Evolutionary conservation across 441 rosid species (phyloP).

Genomic region (Adansonia madagascariensis): DNA sequence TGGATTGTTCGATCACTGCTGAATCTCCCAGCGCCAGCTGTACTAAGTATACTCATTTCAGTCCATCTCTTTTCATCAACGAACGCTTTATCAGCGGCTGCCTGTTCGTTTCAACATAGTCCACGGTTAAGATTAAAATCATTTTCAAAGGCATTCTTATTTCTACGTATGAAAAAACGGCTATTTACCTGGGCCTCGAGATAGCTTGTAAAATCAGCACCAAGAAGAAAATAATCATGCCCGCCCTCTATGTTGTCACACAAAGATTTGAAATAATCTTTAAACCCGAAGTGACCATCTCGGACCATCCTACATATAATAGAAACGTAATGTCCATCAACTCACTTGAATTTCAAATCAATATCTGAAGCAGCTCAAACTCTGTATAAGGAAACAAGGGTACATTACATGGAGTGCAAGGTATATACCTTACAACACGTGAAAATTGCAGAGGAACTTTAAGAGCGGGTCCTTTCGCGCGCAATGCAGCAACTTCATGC

Average conservation of each 20-base stretch:
- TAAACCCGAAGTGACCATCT: slow-evolving; percentile 52
- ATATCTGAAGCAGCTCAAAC: neutral
- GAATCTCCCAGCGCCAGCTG: slow-evolving; percentile 56
- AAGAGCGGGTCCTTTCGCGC: slow-evolving; percentile 37
- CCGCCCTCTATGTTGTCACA: slow-evolving; percentile 50
- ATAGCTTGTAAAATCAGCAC: slow-evolving; percentile 52
- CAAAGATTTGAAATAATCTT: slow-evolving; percentile 48
- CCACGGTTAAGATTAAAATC: neutral
- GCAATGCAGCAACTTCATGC: slow-evolving; percentile 45
- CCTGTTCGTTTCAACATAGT: slow-evolving; percentile 29
- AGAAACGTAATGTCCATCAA: neutral
- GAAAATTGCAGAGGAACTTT: slow-evolving; percentile 57
- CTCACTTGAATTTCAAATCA: neutral
- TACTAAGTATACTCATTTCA: slow-evolving; percentile 52
- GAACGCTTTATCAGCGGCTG: slow-evolving; percentile 56
- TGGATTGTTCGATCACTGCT: slow-evolving; percentile 56
- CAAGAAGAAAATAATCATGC: slow-evolving; percentile 49
- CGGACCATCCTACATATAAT: slow-evolving; percentile 44
- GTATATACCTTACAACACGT: slow-evolving; percentile 52
- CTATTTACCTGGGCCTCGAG: slow-evolving; percentile 55
- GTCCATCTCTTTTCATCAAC: slow-evolving; percentile 56
- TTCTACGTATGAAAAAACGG: neutral
- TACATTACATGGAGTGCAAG: neutral
- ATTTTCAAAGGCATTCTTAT: neutral
- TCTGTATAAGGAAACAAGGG: neutral